Evolutionary conservation across 2,329 filamentous ascomycete genomes (phyloP).

Genomic region (Aspergillus puulaauensis): DNA sequence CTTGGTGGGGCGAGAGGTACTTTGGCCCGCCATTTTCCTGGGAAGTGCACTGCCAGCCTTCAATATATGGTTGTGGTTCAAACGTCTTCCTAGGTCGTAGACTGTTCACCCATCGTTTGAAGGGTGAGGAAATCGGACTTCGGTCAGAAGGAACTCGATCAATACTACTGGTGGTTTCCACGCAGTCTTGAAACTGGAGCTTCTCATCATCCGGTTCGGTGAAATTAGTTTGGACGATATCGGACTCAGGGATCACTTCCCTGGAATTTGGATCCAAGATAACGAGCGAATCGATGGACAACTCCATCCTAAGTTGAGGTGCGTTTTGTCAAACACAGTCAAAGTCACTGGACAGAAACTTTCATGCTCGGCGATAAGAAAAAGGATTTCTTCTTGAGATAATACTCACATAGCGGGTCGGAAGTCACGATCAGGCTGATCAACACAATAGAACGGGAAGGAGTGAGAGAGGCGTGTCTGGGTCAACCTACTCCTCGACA

Average conservation of each 20-base stretch:
- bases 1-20: constrained; percentile 19
- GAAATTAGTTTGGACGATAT: constrained; percentile 2
- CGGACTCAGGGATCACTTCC: constrained; percentile 10
- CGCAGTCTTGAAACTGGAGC: neutral
- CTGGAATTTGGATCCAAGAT: constrained; percentile 9
- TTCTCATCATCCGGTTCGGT: constrained; percentile 3
- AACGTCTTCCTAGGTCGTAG: constrained; percentile 31
- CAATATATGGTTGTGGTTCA: constrained; percentile 29
- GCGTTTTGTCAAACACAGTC: neutral
- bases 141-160: constrained; percentile 14
- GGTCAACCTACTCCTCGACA: neutral
- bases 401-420: neutral
- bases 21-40: constrained; percentile 12
- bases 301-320: constrained; percentile 9
- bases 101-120: constrained; percentile 41
- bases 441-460: neutral
- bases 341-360: neutral
- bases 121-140: constrained; percentile 23
- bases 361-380: neutral
- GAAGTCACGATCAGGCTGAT: constrained; percentile 2
- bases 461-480: neutral
- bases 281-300: neutral
- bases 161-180: neutral
- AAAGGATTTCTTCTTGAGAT: neutral
- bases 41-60: constrained; percentile 38